Evolutionary conservation across 2,329 filamentous ascomycete species (phyloP).

Genomic region (Fusarium nurragi): DNA sequence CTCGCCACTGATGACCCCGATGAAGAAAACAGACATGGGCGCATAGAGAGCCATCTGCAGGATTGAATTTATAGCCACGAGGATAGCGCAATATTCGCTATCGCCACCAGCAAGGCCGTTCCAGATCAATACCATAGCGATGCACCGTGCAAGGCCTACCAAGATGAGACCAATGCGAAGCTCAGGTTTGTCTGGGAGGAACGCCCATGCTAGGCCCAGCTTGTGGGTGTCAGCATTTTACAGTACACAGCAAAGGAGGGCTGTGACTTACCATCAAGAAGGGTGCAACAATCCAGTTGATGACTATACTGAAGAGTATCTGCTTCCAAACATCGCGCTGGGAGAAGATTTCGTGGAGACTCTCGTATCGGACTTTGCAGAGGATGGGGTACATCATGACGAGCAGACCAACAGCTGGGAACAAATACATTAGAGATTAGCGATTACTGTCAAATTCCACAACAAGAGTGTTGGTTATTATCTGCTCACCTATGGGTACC

Average conservation of each 20-base stretch:
- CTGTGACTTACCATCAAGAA: slow-evolving; percentile 74
- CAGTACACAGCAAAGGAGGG: background rate
- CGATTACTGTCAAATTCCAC: rapidly evolving
- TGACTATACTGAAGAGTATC: slow-evolving; percentile 76
- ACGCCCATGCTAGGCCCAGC: slow-evolving; percentile 74
- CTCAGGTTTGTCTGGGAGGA: slow-evolving; percentile 66
- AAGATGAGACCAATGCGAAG: slow-evolving; percentile 77
- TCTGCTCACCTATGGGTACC: slow-evolving; percentile 67
- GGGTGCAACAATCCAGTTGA: slow-evolving; percentile 87
- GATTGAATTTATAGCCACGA: slow-evolving; percentile 79
- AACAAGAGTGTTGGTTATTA: rapidly evolving
- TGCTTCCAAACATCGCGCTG: slow-evolving; percentile 77
- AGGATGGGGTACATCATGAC: slow-evolving; percentile 97
- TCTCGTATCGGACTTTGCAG: slow-evolving; percentile 85
- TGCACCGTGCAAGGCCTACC: slow-evolving; percentile 82
- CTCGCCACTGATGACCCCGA: slow-evolving; percentile 71
- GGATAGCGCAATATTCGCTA: slow-evolving; percentile 82
- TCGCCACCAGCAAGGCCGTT: slow-evolving; percentile 76
- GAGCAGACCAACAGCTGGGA: slow-evolving; percentile 76
- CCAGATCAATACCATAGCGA: slow-evolving; percentile 70
- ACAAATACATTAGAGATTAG: background rate
- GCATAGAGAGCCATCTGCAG: slow-evolving; percentile 79
- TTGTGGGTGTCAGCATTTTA: slow-evolving; percentile 44
- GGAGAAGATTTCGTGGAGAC: slow-evolving; percentile 72
- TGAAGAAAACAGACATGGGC: slow-evolving; percentile 74